Percentiles rank a stretch among this genome's conserved stretches.
These are phyloP conservation scores for Themeda triandra DNA, from an alignment of 176 grass and related monocot species.

Conservation along the genomic window DNA sequence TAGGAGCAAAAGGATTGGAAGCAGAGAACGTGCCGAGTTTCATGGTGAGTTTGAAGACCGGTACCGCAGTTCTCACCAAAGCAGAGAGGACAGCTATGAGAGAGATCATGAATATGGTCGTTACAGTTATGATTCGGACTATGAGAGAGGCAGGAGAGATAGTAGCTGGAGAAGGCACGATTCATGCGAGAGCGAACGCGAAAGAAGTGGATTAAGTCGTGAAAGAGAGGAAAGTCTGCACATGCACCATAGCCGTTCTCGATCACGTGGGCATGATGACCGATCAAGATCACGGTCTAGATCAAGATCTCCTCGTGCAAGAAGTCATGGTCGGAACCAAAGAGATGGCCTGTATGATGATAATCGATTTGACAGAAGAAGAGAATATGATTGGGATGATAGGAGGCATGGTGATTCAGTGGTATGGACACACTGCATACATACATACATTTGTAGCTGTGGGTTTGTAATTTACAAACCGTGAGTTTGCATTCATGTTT, in stretches of 20 bases:
- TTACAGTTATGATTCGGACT: conserved; percentile 53
- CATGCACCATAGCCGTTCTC: conserved; percentile 53
- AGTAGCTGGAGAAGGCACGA: conserved; percentile 56
- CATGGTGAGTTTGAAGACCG: conserved; percentile 56
- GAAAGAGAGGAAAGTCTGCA: conserved; percentile 74
- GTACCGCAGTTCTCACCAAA: conserved; percentile 49
- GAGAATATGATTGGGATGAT: conserved; percentile 79
- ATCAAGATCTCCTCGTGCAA: conserved; percentile 68
- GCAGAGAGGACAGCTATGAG: conserved; percentile 57
- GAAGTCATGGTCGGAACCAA: conserved; percentile 48
- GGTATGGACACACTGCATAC: conserved; percentile 39
- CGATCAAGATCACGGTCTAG: conserved; percentile 75
- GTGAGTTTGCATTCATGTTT: conserved; percentile 37
- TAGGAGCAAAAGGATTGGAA: conserved; percentile 71
- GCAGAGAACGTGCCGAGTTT: conserved; percentile 60
- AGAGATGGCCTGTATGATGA: conserved; percentile 79
- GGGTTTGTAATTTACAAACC: not conserved
- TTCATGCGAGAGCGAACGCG: conserved; percentile 52
- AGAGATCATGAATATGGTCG: conserved; percentile 69
- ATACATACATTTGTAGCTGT: not conserved
- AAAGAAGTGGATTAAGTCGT: conserved; percentile 58
- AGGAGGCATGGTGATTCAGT: conserved; percentile 64
- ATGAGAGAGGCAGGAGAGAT: conserved; percentile 75
- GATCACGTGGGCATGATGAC: conserved; percentile 47
- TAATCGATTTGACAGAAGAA: conserved; percentile 66